Evolutionary conservation across 2,329 filamentous ascomycete genomes (phyloP).

Genomic region (Trichophyton schoenleinii): DNA sequence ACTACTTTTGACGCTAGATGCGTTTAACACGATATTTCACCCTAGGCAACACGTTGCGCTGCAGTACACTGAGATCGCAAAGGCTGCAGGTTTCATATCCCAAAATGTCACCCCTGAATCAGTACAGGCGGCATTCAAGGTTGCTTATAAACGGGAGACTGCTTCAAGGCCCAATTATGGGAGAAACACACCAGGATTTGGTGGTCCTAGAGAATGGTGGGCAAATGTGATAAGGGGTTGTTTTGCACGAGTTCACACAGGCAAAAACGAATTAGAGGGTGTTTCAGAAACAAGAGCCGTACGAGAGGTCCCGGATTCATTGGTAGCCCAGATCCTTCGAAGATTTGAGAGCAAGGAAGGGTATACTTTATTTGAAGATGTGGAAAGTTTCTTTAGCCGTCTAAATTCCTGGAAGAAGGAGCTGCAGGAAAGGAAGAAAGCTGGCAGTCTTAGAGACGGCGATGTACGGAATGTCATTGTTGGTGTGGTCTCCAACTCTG

Average conservation of each 20-base stretch:
- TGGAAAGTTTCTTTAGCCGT: slow-evolving; percentile 24
- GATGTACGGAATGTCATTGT: slow-evolving; percentile 26
- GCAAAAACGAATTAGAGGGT: slow-evolving; percentile 8
- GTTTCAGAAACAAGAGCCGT: slow-evolving; percentile 3
- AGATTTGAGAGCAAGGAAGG: slow-evolving; percentile 30
- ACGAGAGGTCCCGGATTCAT: slow-evolving; percentile 20
- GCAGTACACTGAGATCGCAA: slow-evolving; percentile 31
- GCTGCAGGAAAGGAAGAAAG: slow-evolving; percentile 8
- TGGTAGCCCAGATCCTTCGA: slow-evolving; percentile 26
- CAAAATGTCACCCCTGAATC: slow-evolving; percentile 16
- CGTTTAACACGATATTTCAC: slow-evolving; percentile 34
- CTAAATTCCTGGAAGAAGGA: slow-evolving; percentile 18
- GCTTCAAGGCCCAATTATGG: slow-evolving; percentile 33
- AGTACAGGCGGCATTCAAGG: slow-evolving; percentile 18
- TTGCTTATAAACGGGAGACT: slow-evolving; percentile 27
- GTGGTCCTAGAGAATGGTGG: slow-evolving; percentile 35
- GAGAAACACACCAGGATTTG: slow-evolving; percentile 24
- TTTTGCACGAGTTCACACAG: slow-evolving; percentile 22
- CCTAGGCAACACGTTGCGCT: slow-evolving; percentile 28
- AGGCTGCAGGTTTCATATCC: slow-evolving; percentile 24
- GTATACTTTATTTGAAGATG: slow-evolving; percentile 32
- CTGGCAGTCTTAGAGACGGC: not conserved
- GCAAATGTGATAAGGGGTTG: slow-evolving; percentile 29
- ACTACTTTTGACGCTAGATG: slow-evolving; percentile 35
- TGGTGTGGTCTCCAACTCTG: slow-evolving; percentile 36